A percentile compares a stretch with the other conserved stretches of the same genome.
These are phyloP conservation scores for Debaryomyces subglobosus DNA, from an alignment of 1,139 yeast genomes.

Conservation along the genomic window DNA sequence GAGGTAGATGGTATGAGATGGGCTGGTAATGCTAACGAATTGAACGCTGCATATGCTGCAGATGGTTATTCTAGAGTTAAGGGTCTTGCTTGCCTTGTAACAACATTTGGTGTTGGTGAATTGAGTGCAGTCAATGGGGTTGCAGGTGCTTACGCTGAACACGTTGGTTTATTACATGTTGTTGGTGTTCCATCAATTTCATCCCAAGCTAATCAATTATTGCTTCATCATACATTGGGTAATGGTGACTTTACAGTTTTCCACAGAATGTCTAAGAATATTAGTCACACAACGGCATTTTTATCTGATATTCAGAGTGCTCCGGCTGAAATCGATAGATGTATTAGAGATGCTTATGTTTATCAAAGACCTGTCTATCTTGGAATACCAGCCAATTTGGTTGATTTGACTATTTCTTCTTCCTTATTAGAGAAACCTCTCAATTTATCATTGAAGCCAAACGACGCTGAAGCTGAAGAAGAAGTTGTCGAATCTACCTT, in stretches of 20 bases:
- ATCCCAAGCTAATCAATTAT: slow-evolving; percentile 41
- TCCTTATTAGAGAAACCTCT: slow-evolving; percentile 62
- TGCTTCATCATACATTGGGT: slow-evolving; percentile 49
- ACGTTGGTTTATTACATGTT: slow-evolving; percentile 43
- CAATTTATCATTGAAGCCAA: slow-evolving; percentile 61
- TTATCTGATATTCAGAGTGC: slow-evolving; percentile 65
- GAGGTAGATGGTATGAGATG: slow-evolving; percentile 42
- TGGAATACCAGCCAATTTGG: slow-evolving; percentile 82
- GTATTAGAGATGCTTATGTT: slow-evolving; percentile 71
- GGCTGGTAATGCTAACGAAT: slow-evolving; percentile 49
- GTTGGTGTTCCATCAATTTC: slow-evolving; percentile 45
- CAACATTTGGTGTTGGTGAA: slow-evolving; percentile 49
- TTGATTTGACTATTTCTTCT: slow-evolving; percentile 63
- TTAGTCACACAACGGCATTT: slow-evolving; percentile 66
- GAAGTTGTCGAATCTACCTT: slow-evolving; percentile 68
- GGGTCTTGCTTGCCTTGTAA: slow-evolving; percentile 40
- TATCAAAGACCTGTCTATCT: slow-evolving; percentile 83
- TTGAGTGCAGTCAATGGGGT: slow-evolving; percentile 44
- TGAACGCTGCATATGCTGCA: slow-evolving; percentile 48
- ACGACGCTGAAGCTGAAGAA: slow-evolving; percentile 69
- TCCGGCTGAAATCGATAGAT: slow-evolving; percentile 70
- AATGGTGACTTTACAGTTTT: slow-evolving; percentile 50
- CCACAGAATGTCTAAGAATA: slow-evolving; percentile 59
- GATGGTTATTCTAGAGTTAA: slow-evolving; percentile 47
- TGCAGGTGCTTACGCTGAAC: slow-evolving; percentile 48